Evolutionary conservation across 1,139 yeast genomes (phyloP).

Genomic region (Taiozyma sp.): DNA sequence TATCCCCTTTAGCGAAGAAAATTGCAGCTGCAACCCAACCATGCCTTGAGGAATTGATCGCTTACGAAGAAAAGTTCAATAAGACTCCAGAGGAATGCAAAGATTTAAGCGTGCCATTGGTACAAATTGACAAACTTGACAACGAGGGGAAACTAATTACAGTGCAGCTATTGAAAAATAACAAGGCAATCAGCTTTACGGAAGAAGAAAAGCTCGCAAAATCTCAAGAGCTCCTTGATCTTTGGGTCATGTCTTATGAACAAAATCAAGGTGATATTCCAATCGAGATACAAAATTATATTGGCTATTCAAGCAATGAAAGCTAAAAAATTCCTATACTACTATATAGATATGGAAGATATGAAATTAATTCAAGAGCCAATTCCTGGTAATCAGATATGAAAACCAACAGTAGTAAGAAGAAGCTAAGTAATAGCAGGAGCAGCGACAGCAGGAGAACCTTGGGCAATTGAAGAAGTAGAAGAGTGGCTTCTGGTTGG

Average conservation of each 20-base stretch:
- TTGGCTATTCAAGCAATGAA: not conserved
- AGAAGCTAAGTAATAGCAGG: not conserved
- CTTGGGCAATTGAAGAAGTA: not conserved
- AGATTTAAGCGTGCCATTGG: not conserved
- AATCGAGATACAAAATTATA: not conserved
- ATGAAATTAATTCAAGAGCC: no score
- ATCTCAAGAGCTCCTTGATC: constrained; percentile 19
- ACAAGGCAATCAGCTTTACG: not conserved
- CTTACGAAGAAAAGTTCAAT: not conserved
- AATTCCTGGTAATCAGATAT: no score
- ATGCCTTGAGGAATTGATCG: not conserved
- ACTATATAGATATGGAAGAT: not conserved
- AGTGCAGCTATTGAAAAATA: not conserved
- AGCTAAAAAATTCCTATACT: not conserved
- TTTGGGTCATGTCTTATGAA: constrained; percentile 25
- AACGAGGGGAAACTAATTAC: not conserved
- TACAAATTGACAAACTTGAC: not conserved
- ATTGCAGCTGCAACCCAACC: not conserved
- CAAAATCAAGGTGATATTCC: constrained; percentile 4
- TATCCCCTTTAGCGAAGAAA: not conserved
- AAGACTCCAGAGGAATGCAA: not conserved
- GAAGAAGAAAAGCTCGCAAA: constrained; percentile 3
- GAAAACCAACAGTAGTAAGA: no score
- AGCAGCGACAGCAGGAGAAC: not conserved
- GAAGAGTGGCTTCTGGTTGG: not conserved